Evolutionary conservation across 2,329 filamentous ascomycete genomes (phyloP).

Genomic region (Chalaropsis ovoidea): DNA sequence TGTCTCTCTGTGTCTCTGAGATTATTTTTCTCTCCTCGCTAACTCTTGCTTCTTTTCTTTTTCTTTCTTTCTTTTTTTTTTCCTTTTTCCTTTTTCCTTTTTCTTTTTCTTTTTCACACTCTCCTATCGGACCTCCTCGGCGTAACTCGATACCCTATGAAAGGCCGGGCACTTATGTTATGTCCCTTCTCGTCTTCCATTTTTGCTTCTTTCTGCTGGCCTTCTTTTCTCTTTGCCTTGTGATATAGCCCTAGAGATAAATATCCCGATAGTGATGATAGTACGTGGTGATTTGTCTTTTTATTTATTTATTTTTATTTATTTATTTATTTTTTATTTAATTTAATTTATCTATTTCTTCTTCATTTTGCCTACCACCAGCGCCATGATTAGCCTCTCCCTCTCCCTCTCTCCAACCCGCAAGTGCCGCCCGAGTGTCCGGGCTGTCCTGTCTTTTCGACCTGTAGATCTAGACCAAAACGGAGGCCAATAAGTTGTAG

Average conservation of each 20-base stretch:
- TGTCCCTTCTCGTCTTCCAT: not conserved
- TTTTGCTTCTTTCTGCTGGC: not conserved
- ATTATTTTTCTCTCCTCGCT: too few species aligned
- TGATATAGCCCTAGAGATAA: not conserved
- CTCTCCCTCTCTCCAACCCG: not conserved
- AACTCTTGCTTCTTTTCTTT: constrained; percentile 8
- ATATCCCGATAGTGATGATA: not conserved
- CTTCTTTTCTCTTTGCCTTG: constrained; percentile 10
- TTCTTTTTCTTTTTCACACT: not conserved
- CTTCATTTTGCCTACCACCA: not conserved
- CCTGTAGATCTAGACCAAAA: constrained; percentile 3
- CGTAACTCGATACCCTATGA: constrained; percentile 2
- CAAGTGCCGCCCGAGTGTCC: not conserved
- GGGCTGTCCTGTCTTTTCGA: not conserved
- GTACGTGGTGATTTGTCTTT: not conserved
- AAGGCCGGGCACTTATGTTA: constrained; percentile 9
- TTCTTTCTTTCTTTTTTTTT: not conserved
- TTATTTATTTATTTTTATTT: not conserved
- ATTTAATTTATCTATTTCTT: too few species aligned
- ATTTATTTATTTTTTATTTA: not conserved
- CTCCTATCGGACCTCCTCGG: not conserved
- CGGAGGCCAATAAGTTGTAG: not conserved
- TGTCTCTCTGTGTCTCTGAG: not conserved
- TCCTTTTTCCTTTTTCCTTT: not conserved
- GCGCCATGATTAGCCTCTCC: not conserved